These are phyloP conservation scores for Rhododendron henanense DNA, from an alignment of 148 eudicot genomes.

Conservation along the genomic window DNA sequence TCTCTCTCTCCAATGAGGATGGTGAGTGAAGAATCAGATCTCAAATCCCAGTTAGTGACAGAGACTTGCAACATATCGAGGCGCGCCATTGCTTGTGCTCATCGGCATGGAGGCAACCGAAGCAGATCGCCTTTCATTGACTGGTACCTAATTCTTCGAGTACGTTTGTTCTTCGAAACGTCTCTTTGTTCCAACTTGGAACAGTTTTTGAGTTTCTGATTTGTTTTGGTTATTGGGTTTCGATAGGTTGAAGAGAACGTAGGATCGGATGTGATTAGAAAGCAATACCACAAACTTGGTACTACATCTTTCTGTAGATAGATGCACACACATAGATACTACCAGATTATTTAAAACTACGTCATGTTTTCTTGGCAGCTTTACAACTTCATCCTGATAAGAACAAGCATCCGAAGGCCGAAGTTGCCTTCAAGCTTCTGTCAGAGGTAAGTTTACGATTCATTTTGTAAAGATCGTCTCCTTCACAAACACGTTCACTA, in stretches of 20 bases:
- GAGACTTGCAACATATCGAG: slow-evolving; percentile 39
- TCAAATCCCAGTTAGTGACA: slow-evolving; percentile 43
- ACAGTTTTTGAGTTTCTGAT: neutral
- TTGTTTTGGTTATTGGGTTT: neutral
- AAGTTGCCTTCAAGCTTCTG: slow-evolving; percentile 74
- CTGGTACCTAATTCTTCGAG: slow-evolving; percentile 66
- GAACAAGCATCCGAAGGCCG: slow-evolving; percentile 82
- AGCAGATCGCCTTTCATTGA: slow-evolving; percentile 37
- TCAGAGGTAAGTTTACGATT: slow-evolving; percentile 44
- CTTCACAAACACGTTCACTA: neutral
- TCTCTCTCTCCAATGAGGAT: slow-evolving; percentile 27
- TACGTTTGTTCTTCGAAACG: slow-evolving; percentile 13
- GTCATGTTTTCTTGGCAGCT: slow-evolving; percentile 32
- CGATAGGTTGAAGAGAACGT: slow-evolving; percentile 65
- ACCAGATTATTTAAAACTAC: neutral
- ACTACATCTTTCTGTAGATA: neutral
- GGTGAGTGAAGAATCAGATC: slow-evolving; percentile 26
- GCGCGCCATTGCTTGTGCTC: slow-evolving; percentile 15
- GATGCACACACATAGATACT: neutral
- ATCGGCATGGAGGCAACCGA: slow-evolving; percentile 1
- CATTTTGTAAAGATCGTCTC: neutral
- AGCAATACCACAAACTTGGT: slow-evolving; percentile 77
- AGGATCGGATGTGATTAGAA: slow-evolving; percentile 39
- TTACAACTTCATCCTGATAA: slow-evolving; percentile 84
- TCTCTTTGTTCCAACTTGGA: neutral